Evolutionary conservation across 2,329 filamentous ascomycete species (phyloP), one percentile per base, ranked within the genome.

Genomic region (Colletotrichum trifolii): DNA sequence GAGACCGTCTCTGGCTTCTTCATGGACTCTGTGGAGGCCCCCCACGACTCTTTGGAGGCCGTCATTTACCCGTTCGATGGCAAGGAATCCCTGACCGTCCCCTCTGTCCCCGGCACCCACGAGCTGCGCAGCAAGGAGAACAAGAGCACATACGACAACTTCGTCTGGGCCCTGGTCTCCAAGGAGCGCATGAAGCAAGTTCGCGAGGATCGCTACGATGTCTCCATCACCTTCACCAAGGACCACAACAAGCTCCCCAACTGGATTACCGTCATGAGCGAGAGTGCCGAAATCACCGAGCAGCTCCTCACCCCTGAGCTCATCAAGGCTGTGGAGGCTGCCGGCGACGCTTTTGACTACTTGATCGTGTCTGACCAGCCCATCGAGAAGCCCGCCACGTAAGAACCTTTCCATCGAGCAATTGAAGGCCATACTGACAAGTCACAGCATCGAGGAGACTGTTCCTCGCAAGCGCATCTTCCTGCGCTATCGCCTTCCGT

Each of bases 261-360:
- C 69, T 99, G 94, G 94, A 84, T 91, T 60, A 97, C 93, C 11
- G 88, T 97, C 74, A 98, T 99, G 96, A 96, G 89, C 74, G 96
- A 99, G 84, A 97, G 90, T 79, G 94, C 94, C 64, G 96, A 98
- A 80, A 90, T 99, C 72, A 97, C 94, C 11, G 92, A 97, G 49
- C 83, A 88, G 7, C 82, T 99, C 70, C 86, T 99, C 54, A 97
- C 93, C 4, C 86, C 91, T n/a, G 95, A 98, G 72, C 85, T 99
- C 42, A 86, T 93, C 77, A 87, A 91, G 73, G 94, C 92, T 13
- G 84, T 97, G 69, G 86, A 91, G 73, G 80, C 90, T 56, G 93
- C 93, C 6, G 95, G 95, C 36, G 91, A 95, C 67, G 79, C 87
- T 53, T 89, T 97, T 69, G 93, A 98, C 77, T 95, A 94, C 72